Percentiles rank a stretch among this genome's conserved stretches.
Conservation (phyloP, 2,329 filamentous ascomycete genomes). For the Ambrosiella xylebori region DNA sequence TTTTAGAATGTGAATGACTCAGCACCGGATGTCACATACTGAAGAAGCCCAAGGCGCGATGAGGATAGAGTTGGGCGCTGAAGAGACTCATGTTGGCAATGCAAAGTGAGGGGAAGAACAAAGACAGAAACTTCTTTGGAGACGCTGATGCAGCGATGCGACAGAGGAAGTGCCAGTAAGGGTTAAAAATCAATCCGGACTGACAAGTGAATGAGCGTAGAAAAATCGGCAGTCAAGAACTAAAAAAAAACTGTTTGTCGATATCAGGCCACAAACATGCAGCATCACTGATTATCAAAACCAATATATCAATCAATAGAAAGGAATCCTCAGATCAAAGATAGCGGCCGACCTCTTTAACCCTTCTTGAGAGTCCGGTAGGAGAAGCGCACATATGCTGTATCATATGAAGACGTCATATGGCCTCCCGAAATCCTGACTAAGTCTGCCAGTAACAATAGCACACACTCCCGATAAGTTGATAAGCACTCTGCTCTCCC, state of each 20-base stretch:
- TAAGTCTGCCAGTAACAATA: background rate
- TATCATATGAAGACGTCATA: conserved; percentile 6
- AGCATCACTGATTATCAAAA: no score
- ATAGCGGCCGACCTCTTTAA: no score
- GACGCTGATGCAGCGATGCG: background rate
- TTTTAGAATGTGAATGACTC: background rate
- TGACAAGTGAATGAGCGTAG: no score
- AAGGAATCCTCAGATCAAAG: no score
- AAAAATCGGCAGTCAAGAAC: no score
- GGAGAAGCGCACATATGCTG: background rate
- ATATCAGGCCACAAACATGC: no score
- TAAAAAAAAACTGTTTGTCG: no score
- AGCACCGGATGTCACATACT: conserved; percentile 18
- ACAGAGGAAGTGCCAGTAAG: no score
- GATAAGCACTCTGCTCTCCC: conserved; percentile 2
- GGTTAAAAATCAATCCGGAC: no score
- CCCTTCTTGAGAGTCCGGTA: background rate
- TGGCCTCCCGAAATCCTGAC: conserved; percentile 1
- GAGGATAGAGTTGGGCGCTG: conserved; percentile 47
- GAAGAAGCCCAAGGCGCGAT: conserved; percentile 47
- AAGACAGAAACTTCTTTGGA: background rate
- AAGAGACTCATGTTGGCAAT: conserved; percentile 29
- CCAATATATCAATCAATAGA: no score
- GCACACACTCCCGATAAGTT: background rate
- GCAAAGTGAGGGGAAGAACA: background rate